Evolutionary conservation across 176 grass and related monocot species (phyloP).

Genomic region (Aegilops longissima): DNA sequence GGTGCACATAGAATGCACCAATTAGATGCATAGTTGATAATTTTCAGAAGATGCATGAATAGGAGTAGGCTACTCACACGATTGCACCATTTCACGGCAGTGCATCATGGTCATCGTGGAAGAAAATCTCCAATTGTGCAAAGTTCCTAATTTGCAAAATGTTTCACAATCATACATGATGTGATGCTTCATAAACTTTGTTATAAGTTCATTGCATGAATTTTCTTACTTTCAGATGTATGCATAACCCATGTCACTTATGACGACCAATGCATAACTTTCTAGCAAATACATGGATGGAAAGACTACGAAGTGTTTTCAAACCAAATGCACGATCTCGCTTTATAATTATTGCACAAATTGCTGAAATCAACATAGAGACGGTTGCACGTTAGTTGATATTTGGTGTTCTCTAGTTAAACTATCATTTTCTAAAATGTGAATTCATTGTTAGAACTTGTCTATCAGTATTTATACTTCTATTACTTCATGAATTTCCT

Average conservation of each 20-base stretch:
- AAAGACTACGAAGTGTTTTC: background rate
- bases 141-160: too few species aligned
- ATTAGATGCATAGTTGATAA: background rate
- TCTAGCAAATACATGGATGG: background rate
- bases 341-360: constrained; percentile 6
- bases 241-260: too few species aligned
- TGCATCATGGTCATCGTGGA: background rate
- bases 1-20: background rate
- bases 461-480: background rate
- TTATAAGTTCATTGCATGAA: too few species aligned
- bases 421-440: background rate
- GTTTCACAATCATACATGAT: too few species aligned
- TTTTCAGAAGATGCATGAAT: background rate
- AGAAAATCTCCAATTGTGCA: background rate
- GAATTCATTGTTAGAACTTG: background rate
- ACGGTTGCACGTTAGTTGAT: constrained; percentile 1
- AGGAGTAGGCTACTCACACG: background rate
- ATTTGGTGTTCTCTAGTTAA: constrained; percentile 4
- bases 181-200: too few species aligned
- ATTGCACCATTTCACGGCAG: background rate
- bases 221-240: too few species aligned
- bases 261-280: too few species aligned
- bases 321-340: background rate
- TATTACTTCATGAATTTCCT: constrained; percentile 1
- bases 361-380: background rate